Evolutionary conservation across 2,329 filamentous ascomycete genomes (phyloP).

Genomic region (Beauveria bassiana): DNA sequence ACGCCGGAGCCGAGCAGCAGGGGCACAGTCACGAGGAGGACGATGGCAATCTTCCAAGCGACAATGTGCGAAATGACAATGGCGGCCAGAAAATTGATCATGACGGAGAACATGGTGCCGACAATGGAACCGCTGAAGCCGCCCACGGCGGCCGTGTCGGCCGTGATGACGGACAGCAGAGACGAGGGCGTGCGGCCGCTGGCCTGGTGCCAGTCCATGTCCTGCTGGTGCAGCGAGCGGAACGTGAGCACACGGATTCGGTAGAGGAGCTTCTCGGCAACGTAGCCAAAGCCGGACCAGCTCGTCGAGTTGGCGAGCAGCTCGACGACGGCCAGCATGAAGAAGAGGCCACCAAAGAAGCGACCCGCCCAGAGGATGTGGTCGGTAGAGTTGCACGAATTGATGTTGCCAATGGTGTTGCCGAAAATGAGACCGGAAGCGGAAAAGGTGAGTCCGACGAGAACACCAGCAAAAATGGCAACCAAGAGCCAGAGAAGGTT

Average conservation of each 20-base stretch:
- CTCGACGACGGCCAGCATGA: conserved; percentile 41
- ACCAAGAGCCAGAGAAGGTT: conserved; percentile 31
- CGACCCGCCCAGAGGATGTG: conserved; percentile 30
- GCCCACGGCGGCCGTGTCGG: conserved; percentile 58
- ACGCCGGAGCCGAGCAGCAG: conserved; percentile 61
- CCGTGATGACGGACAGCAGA: conserved; percentile 61
- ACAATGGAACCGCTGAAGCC: conserved; percentile 64
- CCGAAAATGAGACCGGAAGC: conserved; percentile 46
- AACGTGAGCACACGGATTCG: conserved; percentile 56
- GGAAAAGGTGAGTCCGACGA: conserved; percentile 48
- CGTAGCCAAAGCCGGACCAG: conserved; percentile 38
- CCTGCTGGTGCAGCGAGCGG: conserved; percentile 57
- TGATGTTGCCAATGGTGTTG: conserved; percentile 34
- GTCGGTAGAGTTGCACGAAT: conserved; percentile 35
- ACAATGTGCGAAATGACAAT: conserved; percentile 64
- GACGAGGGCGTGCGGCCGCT: conserved; percentile 51
- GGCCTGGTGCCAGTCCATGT: conserved; percentile 64
- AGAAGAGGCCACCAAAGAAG: conserved; percentile 51
- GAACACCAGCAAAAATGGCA: conserved; percentile 35
- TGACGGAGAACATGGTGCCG: conserved; percentile 59
- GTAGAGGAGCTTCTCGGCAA: conserved; percentile 57
- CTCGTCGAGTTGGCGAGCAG: conserved; percentile 49
- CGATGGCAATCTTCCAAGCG: conserved; percentile 69
- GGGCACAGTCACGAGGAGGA: conserved; percentile 61
- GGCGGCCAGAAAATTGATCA: conserved; percentile 59